Percentiles rank a stretch among this genome's conserved stretches.
These are phyloP conservation scores for Maudiozyma barnettii DNA, from an alignment of 805 yeast species.

Conservation along the genomic window DNA sequence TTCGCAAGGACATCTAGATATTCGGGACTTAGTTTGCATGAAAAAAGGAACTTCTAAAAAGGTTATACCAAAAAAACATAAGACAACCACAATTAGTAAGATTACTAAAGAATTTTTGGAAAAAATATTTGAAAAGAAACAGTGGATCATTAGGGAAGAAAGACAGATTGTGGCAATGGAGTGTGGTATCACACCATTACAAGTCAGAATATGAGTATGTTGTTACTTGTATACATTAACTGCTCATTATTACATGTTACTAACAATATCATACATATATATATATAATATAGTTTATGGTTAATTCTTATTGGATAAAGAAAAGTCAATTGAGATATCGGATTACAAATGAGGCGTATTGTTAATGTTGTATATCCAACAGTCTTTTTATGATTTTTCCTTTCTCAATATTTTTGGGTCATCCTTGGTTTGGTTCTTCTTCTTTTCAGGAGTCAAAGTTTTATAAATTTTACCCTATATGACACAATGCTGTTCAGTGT, in stretches of 20 bases:
- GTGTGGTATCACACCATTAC: neutral
- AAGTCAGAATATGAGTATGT: neutral
- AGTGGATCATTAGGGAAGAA: neutral
- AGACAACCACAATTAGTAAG: neutral
- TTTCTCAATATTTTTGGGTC: too few relatives aligned
- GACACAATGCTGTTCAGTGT: constrained; percentile 6
- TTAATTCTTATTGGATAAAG: too few relatives aligned
- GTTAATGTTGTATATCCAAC: too few relatives aligned
- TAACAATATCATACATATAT: too few relatives aligned
- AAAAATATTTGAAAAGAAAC: neutral
- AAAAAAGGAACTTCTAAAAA: neutral
- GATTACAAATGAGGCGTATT: neutral
- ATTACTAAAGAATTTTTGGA: neutral
- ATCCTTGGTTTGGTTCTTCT: neutral
- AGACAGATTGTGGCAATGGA: neutral
- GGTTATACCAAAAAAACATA: neutral
- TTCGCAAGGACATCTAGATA: too few relatives aligned
- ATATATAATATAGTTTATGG: too few relatives aligned
- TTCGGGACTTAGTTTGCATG: neutral
- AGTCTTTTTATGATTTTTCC: too few relatives aligned
- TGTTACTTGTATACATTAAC: neutral
- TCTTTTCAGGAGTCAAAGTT: neutral
- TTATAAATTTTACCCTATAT: constrained; percentile 9
- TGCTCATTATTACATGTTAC: neutral
- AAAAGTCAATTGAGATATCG: too few relatives aligned